Evolutionary conservation across 2,329 filamentous ascomycete genomes (phyloP).

Genomic region (Aspergillus novofumigatus): DNA sequence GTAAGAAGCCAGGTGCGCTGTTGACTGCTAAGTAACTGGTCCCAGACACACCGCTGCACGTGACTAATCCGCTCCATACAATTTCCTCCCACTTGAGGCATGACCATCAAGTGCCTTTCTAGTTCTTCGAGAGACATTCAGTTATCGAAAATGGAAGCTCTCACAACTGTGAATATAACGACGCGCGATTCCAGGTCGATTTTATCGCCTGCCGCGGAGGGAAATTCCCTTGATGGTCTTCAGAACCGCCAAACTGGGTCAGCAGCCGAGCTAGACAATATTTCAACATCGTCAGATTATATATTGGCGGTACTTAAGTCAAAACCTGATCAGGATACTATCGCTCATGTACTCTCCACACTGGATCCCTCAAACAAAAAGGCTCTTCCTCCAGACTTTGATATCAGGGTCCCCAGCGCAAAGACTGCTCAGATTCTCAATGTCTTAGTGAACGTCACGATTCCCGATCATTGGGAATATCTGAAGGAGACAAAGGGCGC

Average conservation of each 20-base stretch:
- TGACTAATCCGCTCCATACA: slow-evolving; percentile 23
- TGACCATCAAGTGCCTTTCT: background rate
- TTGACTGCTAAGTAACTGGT: background rate
- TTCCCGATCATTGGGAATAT: slow-evolving; percentile 76
- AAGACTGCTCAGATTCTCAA: slow-evolving; percentile 71
- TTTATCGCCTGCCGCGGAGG: slow-evolving; percentile 15
- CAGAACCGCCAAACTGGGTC: slow-evolving; percentile 9
- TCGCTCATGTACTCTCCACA: slow-evolving; percentile 28
- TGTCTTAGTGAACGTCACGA: slow-evolving; percentile 66
- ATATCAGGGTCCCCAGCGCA: slow-evolving; percentile 61
- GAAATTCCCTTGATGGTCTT: slow-evolving; percentile 2
- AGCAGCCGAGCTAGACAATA: slow-evolving; percentile 11
- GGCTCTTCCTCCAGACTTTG: slow-evolving; percentile 39
- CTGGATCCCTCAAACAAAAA: slow-evolving; percentile 33
- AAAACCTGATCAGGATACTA: slow-evolving; percentile 32
- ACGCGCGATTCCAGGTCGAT: slow-evolving; percentile 18
- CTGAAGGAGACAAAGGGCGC: slow-evolving; percentile 35
- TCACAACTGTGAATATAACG: slow-evolving; percentile 38
- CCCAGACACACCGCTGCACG: slow-evolving; percentile 22
- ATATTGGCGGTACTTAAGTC: slow-evolving; percentile 38
- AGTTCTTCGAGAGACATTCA: background rate
- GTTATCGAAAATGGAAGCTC: slow-evolving; percentile 31
- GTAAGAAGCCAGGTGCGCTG: background rate
- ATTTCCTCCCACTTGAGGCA: slow-evolving; percentile 12
- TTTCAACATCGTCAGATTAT: slow-evolving; percentile 25